These are phyloP conservation scores for Metschnikowia vanudenii DNA, from an alignment of 805 yeast species.

Conservation along the genomic window DNA sequence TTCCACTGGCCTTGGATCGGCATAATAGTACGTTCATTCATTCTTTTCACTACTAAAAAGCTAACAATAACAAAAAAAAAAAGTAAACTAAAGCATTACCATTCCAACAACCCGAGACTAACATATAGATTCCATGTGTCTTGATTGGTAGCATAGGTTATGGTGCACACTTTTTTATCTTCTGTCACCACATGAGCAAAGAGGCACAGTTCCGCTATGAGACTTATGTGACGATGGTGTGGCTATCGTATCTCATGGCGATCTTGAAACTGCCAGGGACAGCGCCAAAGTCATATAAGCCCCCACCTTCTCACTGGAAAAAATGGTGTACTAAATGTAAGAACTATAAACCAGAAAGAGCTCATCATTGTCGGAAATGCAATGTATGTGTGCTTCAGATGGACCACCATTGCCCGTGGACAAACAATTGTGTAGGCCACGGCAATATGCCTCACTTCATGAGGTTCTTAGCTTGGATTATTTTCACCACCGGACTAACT, in stretches of 20 bases:
- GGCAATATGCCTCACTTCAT: constrained; percentile 75
- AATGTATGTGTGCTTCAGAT: constrained; percentile 74
- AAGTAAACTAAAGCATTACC: too few relatives aligned
- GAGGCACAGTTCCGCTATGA: constrained; percentile 48
- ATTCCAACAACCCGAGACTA: constrained; percentile 12
- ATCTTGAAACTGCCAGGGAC: constrained; percentile 65
- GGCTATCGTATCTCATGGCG: constrained; percentile 76
- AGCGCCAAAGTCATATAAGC: constrained; percentile 52
- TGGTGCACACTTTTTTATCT: constrained; percentile 58
- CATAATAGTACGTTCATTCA: constrained; percentile 14
- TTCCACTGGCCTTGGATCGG: constrained; percentile 22
- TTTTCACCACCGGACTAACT: constrained; percentile 49
- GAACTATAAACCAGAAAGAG: constrained; percentile 71
- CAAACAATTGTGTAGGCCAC: constrained; percentile 85
- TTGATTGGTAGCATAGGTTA: constrained; percentile 61
- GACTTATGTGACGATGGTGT: constrained; percentile 50
- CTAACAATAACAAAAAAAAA: background rate
- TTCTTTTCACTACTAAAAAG: background rate
- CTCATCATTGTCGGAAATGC: constrained; percentile 85
- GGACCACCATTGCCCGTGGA: constrained; percentile 97
- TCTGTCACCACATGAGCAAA: constrained; percentile 40
- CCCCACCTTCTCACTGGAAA: constrained; percentile 51
- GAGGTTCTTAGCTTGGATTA: constrained; percentile 70
- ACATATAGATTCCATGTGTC: constrained; percentile 56
- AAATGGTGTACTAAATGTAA: constrained; percentile 75